Percentiles rank a stretch among this genome's conserved stretches.
Conservation (phyloP, 306 rosid species). For the Prunus armeniaca region DNA sequence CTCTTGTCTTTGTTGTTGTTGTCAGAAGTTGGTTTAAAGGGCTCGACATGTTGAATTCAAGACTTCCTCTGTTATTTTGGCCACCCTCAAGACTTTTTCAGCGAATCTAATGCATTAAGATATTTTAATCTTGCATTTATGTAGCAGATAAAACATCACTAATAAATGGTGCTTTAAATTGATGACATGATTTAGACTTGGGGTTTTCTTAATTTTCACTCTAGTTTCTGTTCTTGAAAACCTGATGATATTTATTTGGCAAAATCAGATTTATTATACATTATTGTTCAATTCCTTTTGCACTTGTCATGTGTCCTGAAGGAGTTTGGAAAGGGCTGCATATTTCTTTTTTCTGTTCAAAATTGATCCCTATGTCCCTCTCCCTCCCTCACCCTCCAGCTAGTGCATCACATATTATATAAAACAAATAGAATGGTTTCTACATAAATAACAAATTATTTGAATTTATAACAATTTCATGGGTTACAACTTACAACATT, state of each 20-base stretch:
- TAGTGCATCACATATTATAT: no score
- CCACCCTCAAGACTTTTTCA: not conserved
- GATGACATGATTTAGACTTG: not conserved
- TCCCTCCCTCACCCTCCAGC: no score
- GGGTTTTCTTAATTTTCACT: not conserved
- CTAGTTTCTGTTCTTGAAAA: not conserved
- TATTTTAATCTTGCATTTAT: not conserved
- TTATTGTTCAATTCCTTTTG: not conserved
- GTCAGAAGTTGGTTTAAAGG: not conserved
- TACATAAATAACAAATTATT: not conserved
- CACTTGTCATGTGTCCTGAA: not conserved
- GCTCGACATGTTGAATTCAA: no score
- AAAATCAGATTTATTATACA: not conserved
- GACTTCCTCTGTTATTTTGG: not conserved
- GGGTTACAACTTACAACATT: not conserved
- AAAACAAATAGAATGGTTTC: not conserved
- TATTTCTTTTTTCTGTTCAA: no score
- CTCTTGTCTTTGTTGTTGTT: no score
- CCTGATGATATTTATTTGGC: not conserved
- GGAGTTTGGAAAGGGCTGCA: no score
- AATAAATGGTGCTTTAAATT: not conserved
- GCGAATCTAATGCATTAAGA: not conserved
- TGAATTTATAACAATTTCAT: not conserved
- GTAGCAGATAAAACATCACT: not conserved
- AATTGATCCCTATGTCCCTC: not conserved